phyloP scores from a whole-genome alignment of 2,329 filamentous ascomycete species.

The Penicillium sp. region DNA sequence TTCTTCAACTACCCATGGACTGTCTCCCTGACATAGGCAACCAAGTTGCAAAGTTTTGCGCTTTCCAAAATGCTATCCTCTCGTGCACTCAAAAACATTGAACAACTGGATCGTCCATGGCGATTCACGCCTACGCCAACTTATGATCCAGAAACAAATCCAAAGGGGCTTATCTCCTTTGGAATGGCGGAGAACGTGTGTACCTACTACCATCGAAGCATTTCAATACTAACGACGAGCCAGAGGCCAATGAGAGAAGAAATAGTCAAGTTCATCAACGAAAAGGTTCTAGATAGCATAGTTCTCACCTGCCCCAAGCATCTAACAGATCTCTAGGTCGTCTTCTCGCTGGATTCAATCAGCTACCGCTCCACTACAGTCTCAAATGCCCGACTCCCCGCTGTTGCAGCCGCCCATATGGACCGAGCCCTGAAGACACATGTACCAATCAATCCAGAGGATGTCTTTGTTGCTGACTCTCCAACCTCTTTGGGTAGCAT shows the following conservation, averaged over 20 bases:
- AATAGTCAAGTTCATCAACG: constrained; percentile 39
- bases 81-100: constrained; percentile 24
- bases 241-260: constrained; percentile 40
- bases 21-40: neutral
- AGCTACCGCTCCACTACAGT: constrained; percentile 43
- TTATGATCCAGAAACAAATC: constrained; percentile 31
- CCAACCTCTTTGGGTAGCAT: constrained; percentile 45
- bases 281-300: constrained; percentile 23
- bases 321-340: constrained; percentile 20
- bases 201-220: neutral
- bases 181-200: constrained; percentile 38
- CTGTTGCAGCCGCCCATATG: constrained; percentile 42
- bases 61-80: constrained; percentile 27
- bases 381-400: constrained; percentile 40
- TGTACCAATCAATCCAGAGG: constrained; percentile 31
- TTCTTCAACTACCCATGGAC: neutral
- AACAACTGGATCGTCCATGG: constrained; percentile 25
- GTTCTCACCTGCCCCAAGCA: neutral
- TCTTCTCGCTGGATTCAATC: constrained; percentile 34
- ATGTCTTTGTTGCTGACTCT: constrained; percentile 44
- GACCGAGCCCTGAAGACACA: constrained; percentile 43
- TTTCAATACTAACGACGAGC: neutral
- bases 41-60: neutral
- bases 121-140: constrained; percentile 25
- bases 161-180: constrained; percentile 35